A percentile compares a stretch with the other conserved stretches of the same genome.
phyloP scores from a whole-genome alignment of 768 basidiomycete species.

The Fomitopsis pulvina region DNA sequence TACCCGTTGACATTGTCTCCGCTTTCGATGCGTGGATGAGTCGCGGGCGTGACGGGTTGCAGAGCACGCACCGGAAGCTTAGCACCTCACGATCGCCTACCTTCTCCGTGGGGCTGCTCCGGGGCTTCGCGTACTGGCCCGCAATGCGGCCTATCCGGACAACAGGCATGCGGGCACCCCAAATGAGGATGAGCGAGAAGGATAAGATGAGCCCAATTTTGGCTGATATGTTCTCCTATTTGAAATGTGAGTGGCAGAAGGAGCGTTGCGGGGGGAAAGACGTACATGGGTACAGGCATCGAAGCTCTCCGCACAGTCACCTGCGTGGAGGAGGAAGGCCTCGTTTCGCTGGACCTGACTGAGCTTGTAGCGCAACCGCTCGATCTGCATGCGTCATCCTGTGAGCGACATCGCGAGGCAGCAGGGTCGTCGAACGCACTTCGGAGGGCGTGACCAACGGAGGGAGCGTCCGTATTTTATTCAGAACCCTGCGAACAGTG shows the following conservation, averaged over 20 bases:
- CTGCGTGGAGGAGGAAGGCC: slow-evolving; percentile 93
- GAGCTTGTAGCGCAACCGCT: slow-evolving; percentile 76
- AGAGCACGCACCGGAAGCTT: slow-evolving; percentile 85
- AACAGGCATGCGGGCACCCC: slow-evolving; percentile 91
- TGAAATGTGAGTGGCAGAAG: background rate
- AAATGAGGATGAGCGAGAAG: slow-evolving; percentile 91
- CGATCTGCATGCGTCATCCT: slow-evolving; percentile 60
- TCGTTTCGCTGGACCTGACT: slow-evolving; percentile 76
- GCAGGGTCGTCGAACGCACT: slow-evolving; percentile 49
- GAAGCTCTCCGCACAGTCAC: slow-evolving; percentile 97
- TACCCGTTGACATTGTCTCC: slow-evolving; percentile 97
- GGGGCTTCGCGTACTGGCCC: slow-evolving; percentile 93
- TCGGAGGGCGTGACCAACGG: slow-evolving; percentile 92
- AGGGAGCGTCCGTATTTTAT: slow-evolving; percentile 71
- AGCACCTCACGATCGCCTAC: slow-evolving; percentile 70
- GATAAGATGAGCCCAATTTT: slow-evolving; percentile 90
- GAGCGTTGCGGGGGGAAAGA: slow-evolving; percentile 10
- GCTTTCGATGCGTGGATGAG: too few relatives aligned
- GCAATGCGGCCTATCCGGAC: slow-evolving; percentile 90
- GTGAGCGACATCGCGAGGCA: background rate
- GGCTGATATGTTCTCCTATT: slow-evolving; percentile 82
- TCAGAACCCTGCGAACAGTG: slow-evolving; percentile 51
- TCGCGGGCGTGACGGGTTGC: too few relatives aligned
- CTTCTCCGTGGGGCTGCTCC: slow-evolving; percentile 77
- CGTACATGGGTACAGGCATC: slow-evolving; percentile 79